Percentiles rank a stretch among this genome's conserved stretches.
These are phyloP conservation scores for Epichloe scottii DNA, from an alignment of 2,329 filamentous ascomycete species.

Conservation along the genomic window DNA sequence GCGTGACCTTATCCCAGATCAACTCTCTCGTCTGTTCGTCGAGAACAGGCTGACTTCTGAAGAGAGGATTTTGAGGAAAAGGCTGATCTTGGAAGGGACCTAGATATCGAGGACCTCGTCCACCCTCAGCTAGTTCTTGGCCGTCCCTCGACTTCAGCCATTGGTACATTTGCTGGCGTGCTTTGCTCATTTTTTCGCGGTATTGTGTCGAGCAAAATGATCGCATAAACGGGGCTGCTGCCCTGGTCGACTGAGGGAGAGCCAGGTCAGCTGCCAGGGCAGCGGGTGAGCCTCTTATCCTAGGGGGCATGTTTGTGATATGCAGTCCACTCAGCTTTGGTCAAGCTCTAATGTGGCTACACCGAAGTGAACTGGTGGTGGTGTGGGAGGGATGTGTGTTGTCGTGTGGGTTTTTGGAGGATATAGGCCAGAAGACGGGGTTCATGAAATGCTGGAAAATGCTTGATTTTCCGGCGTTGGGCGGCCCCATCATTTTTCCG, in stretches of 20 bases:
- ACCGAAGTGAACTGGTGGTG: background rate
- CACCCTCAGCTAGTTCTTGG: conserved; percentile 13
- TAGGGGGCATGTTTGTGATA: conserved; percentile 5
- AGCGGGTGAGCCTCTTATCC: conserved; percentile 16
- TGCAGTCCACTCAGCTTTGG: background rate
- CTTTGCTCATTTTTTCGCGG: conserved; percentile 24
- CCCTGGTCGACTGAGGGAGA: conserved; percentile 1
- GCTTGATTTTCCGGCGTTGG: background rate
- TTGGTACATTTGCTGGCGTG: conserved; percentile 24
- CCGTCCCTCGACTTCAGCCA: conserved; percentile 23
- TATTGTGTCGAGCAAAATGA: conserved; percentile 28
- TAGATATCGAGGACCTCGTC: conserved; percentile 25
- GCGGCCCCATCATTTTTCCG: conserved; percentile 6
- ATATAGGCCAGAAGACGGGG: background rate
- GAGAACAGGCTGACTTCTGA: conserved; percentile 60
- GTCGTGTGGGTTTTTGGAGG: background rate
- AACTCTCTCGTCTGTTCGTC: conserved; percentile 59
- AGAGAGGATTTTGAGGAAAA: conserved; percentile 63
- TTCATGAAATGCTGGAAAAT: no score
- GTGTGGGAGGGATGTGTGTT: background rate
- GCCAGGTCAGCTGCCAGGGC: conserved; percentile 13
- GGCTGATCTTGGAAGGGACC: conserved; percentile 34
- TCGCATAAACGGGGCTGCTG: conserved; percentile 12
- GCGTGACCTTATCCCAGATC: conserved; percentile 58
- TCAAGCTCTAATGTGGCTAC: background rate